A percentile compares a stretch with the other conserved stretches of the same genome.
These are phyloP conservation scores for Multifurca ochricompacta DNA, from an alignment of 768 basidiomycete genomes.

Conservation along the genomic window DNA sequence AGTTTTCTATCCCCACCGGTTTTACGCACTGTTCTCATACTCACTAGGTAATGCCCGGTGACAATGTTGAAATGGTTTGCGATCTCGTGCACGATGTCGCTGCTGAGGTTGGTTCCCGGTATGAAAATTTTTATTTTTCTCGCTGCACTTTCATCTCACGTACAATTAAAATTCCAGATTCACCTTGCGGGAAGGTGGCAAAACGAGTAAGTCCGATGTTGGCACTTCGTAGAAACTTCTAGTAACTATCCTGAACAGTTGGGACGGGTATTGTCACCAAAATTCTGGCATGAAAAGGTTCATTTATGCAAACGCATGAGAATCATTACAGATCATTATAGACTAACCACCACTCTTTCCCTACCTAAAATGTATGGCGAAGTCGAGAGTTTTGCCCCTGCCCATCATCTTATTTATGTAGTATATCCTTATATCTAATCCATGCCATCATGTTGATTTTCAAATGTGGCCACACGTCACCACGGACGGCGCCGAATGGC, in stretches of 20 bases:
- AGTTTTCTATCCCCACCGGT: neutral
- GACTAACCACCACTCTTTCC: slow-evolving; percentile 10
- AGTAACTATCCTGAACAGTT: slow-evolving; percentile 37
- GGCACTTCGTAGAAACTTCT: neutral
- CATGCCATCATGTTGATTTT: neutral
- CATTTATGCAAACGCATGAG: neutral
- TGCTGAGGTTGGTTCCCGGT: slow-evolving; percentile 80
- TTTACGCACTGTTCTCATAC: neutral
- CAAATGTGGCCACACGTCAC: no score
- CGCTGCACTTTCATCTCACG: slow-evolving; percentile 5
- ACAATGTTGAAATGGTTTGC: slow-evolving; percentile 92
- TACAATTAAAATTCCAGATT: slow-evolving; percentile 43
- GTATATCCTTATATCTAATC: slow-evolving; percentile 11
- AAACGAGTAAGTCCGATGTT: slow-evolving; percentile 57
- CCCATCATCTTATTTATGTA: slow-evolving; percentile 10
- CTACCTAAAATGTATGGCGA: neutral
- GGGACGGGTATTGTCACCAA: slow-evolving; percentile 94
- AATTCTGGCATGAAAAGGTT: slow-evolving; percentile 44
- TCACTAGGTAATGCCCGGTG: slow-evolving; percentile 86
- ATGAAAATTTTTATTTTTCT: neutral
- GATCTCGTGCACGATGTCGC: slow-evolving; percentile 79
- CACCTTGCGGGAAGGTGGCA: slow-evolving; percentile 91
- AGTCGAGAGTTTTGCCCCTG: neutral
- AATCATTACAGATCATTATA: neutral
- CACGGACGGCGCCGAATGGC: no score